Base-by-base conservation (phyloP, 2,329 filamentous ascomycete genomes). In the Fonsecaea multimorphosa region DNA sequence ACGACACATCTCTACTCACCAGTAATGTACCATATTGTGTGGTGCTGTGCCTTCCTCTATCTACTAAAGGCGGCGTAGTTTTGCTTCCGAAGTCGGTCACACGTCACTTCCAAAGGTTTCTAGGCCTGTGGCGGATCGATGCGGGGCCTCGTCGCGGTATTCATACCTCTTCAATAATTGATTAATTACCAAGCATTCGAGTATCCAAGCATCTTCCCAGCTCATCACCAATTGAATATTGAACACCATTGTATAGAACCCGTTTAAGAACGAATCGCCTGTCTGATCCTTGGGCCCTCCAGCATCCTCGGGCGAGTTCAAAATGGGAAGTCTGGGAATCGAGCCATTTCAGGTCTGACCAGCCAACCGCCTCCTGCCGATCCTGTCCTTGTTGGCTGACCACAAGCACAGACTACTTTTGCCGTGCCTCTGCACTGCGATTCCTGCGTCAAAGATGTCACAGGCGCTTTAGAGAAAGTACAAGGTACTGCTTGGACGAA, bases 351-450 rank as follows among this genome's bases (percentile, higher is more conserved):
- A 82, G 76, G 81, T 81, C 67, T 61, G 76, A 31, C 44, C 36
- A 29, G 24, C 36, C 19, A 22, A 31, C 14, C 16, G 29, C 5
- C 44, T 32, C 24, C 38, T 16, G 16, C 16, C 14, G 56, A 29
- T 36, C 19, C 11, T 29, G 8, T 24, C 31, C 34, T 14, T 32
- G 19, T 36, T 52, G n/a, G 4, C 34, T 24, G 46, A 34, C 29
- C 58, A 22, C n/a, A 7, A 1, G n/a, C 52, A 49, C 73, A 98
- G 90, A 96, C 94, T 67, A 90, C 94, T 70, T 98, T 98, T 79
- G 93, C 94, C 70, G 95, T 98, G 72, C 93, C 93, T 62, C 89
- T 98, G 83, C 92, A 89, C 80, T 98, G 95, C 82, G 90, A 96
- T 73, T 84, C 86, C 75, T 98, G 95, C 82, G 87, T 97, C 78